A percentile compares a stretch with the other conserved stretches of the same genome.
Conservation (phyloP, 192 early-diverging fungal species). For the Glomus cerebriforme region DNA sequence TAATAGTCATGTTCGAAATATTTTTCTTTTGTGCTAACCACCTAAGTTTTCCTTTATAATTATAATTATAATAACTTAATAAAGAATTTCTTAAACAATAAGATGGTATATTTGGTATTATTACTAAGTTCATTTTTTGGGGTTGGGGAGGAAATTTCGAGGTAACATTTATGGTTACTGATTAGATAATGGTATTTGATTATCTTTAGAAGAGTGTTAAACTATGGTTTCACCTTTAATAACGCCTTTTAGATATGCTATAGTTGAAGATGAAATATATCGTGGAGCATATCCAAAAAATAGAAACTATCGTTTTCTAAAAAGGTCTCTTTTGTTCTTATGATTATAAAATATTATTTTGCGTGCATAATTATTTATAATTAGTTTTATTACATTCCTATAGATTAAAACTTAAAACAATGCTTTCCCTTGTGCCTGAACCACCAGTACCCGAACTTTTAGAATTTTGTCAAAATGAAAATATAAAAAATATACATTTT, state of each 20-base stretch:
- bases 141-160: no score
- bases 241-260: conserved; percentile 83
- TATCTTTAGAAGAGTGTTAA: no score
- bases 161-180: no score
- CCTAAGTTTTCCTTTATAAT: no score
- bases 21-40: no score
- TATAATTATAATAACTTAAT: no score
- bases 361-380: background rate
- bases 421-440: conserved; percentile 84
- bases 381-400: background rate
- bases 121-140: no score
- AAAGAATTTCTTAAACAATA: no score
- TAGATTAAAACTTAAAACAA: conserved; percentile 73
- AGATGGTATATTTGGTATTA: no score
- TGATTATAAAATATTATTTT: background rate
- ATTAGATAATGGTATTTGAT: background rate
- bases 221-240: conserved; percentile 53
- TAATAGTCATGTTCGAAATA: background rate
- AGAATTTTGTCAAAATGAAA: conserved; percentile 63
- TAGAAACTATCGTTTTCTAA: conserved; percentile 84
- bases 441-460: conserved; percentile 60
- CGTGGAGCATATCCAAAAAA: conserved; percentile 88
- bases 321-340: conserved; percentile 45
- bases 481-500: conserved; percentile 69
- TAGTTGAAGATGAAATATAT: conserved; percentile 82